Conservation (phyloP, 306 rosid genomes). For the Clitoria ternatea region DNA sequence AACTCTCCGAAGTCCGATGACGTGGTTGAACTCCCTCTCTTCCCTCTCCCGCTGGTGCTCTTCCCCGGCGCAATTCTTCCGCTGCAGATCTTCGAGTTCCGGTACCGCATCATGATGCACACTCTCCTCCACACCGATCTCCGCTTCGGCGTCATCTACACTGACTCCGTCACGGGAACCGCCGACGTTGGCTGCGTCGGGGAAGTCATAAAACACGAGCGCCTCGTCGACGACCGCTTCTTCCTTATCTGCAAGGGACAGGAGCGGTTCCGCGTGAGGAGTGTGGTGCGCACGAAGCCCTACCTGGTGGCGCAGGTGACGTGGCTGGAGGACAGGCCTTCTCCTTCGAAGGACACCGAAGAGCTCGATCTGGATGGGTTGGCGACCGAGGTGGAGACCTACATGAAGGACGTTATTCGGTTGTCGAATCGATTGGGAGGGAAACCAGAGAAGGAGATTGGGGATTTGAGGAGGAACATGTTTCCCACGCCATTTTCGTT, state of each 20-base stretch:
- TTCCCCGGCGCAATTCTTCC: constrained; percentile 98
- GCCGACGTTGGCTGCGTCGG: constrained; percentile 94
- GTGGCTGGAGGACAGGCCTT: constrained; percentile 95
- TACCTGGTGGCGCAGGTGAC: constrained; percentile 84
- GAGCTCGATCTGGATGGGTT: constrained; percentile 58
- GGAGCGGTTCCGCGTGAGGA: constrained; percentile 80
- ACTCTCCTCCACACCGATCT: constrained; percentile 94
- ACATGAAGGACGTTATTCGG: constrained; percentile 93
- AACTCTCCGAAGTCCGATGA: constrained; percentile 72
- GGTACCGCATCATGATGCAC: constrained; percentile 99
- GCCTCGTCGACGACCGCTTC: constrained; percentile 92
- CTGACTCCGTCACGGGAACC: constrained; percentile 73
- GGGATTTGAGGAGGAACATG: constrained; percentile 76
- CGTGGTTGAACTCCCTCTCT: constrained; percentile 84
- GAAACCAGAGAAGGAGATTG: constrained; percentile 92
- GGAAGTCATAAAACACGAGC: constrained; percentile 93
- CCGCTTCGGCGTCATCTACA: constrained; percentile 89
- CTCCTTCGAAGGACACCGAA: constrained; percentile 61
- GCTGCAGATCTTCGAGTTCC: constrained; percentile 95
- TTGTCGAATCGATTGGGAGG: constrained; percentile 85
- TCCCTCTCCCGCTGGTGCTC: constrained; percentile 85
- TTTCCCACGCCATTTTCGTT: constrained; percentile 96
- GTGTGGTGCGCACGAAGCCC: constrained; percentile 76
- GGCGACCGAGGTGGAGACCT: constrained; percentile 76
- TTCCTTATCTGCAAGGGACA: constrained; percentile 93